Conservation (phyloP, 2,329 filamentous ascomycete species). For the Penicillium sp. region DNA sequence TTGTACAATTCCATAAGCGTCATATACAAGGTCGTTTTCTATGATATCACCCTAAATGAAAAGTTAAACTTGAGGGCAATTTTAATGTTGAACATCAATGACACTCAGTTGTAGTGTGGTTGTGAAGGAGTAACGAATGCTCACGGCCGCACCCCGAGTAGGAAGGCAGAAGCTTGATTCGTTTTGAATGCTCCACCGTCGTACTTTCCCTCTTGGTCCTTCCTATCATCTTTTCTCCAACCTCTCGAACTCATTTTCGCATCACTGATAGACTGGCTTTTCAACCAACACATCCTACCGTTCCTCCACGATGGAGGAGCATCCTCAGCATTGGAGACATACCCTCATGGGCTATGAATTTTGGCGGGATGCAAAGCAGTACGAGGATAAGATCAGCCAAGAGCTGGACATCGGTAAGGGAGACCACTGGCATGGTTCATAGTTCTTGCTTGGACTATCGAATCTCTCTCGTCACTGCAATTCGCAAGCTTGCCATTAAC, state of each 20-base stretch:
- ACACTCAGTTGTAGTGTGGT: not conserved
- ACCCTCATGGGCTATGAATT: conserved; percentile 35
- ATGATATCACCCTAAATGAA: not conserved
- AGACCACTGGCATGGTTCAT: not conserved
- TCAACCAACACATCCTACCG: conserved; percentile 1
- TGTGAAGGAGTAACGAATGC: not conserved
- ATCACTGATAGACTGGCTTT: conserved; percentile 2
- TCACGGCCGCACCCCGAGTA: not conserved
- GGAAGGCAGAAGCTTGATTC: not conserved
- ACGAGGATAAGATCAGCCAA: conserved; percentile 25
- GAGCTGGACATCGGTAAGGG: conserved; percentile 4
- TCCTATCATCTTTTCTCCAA: not conserved
- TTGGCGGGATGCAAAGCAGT: conserved; percentile 31
- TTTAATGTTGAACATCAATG: not conserved
- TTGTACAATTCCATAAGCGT: too few species aligned
- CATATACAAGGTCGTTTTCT: not conserved
- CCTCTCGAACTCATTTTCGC: not conserved
- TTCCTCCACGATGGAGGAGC: conserved; percentile 24
- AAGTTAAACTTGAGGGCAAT: not conserved
- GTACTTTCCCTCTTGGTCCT: not conserved
- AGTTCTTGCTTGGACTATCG: not conserved
- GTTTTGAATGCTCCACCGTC: not conserved
- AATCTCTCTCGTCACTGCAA: not conserved
- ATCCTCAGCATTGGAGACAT: conserved; percentile 30
- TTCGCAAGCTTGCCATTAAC: not conserved